These are phyloP conservation scores for Silene noctiflora DNA, from an alignment of 179 eudicot genomes.

Conservation along the genomic window DNA sequence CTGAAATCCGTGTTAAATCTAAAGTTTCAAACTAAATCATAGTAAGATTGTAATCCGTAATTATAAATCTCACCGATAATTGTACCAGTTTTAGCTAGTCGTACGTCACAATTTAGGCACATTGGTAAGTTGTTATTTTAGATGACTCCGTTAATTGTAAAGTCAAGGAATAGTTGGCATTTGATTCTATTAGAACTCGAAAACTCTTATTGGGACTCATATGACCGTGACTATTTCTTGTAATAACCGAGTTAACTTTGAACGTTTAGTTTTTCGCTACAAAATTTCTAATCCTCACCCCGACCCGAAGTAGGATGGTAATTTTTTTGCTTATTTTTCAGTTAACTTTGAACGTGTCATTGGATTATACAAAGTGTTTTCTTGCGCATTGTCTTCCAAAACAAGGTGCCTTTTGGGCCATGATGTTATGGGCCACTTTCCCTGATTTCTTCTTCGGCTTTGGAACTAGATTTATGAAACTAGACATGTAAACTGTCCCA, in stretches of 20 bases:
- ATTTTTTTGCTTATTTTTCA: too few species aligned
- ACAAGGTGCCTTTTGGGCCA: constrained; percentile 6
- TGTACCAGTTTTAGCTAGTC: background rate
- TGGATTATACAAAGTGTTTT: constrained; percentile 7
- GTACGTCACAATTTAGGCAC: background rate
- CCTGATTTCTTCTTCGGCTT: constrained; percentile 10
- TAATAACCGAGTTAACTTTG: background rate
- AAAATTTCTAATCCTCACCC: too few species aligned
- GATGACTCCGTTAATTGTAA: background rate
- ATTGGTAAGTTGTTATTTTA: background rate
- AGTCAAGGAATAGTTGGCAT: background rate
- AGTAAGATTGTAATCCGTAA: too few species aligned
- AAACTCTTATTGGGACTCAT: background rate
- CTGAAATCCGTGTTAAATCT: too few species aligned
- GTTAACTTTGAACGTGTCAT: too few species aligned
- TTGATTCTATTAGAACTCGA: background rate
- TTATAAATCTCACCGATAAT: background rate
- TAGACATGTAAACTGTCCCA: background rate
- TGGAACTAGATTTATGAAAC: background rate
- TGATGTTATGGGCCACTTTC: constrained; percentile 1
- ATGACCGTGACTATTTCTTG: too few species aligned
- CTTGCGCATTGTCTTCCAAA: constrained; percentile 5
- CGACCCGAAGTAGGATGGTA: too few species aligned
- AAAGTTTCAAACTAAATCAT: too few species aligned
- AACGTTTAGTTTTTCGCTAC: background rate